A percentile compares a stretch with the other conserved stretches of the same genome.
Conservation (phyloP, 352 stramenopile species). For the Phytopythium delawarense region DNA sequence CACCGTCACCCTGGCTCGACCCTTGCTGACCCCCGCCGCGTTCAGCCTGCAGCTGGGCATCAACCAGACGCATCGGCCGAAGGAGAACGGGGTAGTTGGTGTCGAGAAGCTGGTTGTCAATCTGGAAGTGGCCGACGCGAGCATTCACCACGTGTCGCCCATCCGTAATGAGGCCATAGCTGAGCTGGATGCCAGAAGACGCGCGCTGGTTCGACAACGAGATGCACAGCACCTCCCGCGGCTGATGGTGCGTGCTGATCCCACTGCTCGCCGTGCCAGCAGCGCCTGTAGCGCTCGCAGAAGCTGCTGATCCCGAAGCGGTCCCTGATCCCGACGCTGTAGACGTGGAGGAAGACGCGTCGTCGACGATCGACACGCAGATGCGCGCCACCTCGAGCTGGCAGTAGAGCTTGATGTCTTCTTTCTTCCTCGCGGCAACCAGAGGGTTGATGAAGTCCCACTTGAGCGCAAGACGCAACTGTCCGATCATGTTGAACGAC, state of each 20-base stretch:
- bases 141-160: constrained; percentile 77
- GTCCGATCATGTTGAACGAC: constrained; percentile 60
- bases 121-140: constrained; percentile 70
- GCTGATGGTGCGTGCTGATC: constrained; percentile 22
- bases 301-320: not conserved
- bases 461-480: constrained; percentile 70
- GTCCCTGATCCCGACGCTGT: constrained; percentile 3
- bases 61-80: constrained; percentile 57
- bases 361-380: constrained; percentile 73
- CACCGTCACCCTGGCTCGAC: constrained; percentile 17
- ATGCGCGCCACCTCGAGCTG: constrained; percentile 74
- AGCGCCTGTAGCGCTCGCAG: not conserved
- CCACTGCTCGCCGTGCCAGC: constrained; percentile 4
- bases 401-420: constrained; percentile 57
- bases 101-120: constrained; percentile 83
- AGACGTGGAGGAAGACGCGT: constrained; percentile 36
- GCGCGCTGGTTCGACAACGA: constrained; percentile 69
- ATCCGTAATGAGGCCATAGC: constrained; percentile 64
- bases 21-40: constrained; percentile 15
- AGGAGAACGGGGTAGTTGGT: constrained; percentile 83
- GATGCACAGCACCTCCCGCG: constrained; percentile 68
- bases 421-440: constrained; percentile 28
- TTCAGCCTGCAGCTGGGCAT: constrained; percentile 68
- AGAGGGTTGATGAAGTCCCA: constrained; percentile 72
- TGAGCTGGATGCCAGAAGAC: constrained; percentile 69